Conservation (phyloP, 1,284 basidiomycete species). For the Neonothopanus nambi region DNA sequence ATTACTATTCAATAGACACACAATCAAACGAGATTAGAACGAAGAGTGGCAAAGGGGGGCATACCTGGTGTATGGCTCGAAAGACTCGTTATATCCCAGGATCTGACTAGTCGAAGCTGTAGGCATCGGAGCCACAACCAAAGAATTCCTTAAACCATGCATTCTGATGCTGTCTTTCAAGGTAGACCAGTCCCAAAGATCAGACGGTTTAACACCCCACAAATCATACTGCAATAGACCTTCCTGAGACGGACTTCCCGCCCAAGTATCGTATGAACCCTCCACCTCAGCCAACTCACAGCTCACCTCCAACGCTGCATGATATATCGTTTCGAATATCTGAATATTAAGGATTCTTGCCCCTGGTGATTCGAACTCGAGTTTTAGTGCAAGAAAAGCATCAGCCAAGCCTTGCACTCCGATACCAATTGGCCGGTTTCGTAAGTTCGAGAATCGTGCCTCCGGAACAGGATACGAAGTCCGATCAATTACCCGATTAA, state of each 20-base stretch:
- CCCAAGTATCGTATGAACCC: constrained; percentile 90
- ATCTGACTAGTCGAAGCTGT: constrained; percentile 99
- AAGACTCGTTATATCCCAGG: constrained; percentile 98
- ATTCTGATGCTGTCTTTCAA: constrained; percentile 87
- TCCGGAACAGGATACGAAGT: constrained; percentile 95
- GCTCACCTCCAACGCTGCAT: constrained; percentile 91
- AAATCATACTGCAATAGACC: constrained; percentile 95
- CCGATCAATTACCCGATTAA: constrained; percentile 93
- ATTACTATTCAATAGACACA: constrained; percentile 59
- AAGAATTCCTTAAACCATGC: constrained; percentile 89
- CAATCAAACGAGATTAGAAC: background rate
- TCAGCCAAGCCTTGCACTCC: constrained; percentile 99
- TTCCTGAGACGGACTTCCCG: constrained; percentile 86
- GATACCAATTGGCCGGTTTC: constrained; percentile 96
- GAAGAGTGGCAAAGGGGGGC: constrained; percentile 18
- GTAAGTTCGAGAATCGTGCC: constrained; percentile 92
- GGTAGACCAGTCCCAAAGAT: constrained; percentile 92
- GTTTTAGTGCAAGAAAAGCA: constrained; percentile 94
- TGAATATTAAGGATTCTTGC: constrained; percentile 91
- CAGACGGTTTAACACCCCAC: constrained; percentile 92
- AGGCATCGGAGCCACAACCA: constrained; percentile 95
- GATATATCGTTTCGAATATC: constrained; percentile 99
- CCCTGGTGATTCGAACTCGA: constrained; percentile 92
- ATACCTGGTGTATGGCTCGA: constrained; percentile 92
- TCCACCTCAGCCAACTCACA: constrained; percentile 83